Percentiles rank a stretch among this genome's conserved stretches.
phyloP scores from a whole-genome alignment of 805 yeast species.

The Teunomyces kruisii region DNA sequence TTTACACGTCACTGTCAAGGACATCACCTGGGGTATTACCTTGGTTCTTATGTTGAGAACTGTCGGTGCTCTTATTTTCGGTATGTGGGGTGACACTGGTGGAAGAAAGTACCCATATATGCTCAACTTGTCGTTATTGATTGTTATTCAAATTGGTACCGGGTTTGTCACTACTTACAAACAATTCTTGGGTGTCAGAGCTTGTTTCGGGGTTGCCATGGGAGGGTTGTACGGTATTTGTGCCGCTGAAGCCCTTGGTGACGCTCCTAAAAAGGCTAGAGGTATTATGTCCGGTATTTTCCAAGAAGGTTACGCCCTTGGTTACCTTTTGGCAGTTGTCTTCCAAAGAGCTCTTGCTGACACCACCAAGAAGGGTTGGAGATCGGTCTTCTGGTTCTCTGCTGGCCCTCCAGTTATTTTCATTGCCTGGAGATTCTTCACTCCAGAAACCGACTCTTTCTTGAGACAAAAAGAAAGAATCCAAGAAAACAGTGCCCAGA shows the following conservation, averaged over 20 bases:
- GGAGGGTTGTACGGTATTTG: conserved; percentile 71
- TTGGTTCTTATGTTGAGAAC: conserved; percentile 68
- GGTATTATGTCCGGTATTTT: conserved; percentile 66
- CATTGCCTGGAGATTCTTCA: conserved; percentile 53
- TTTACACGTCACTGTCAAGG: conserved; percentile 46
- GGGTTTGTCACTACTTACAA: conserved; percentile 57
- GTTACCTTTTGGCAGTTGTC: conserved; percentile 63
- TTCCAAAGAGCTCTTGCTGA: conserved; percentile 64
- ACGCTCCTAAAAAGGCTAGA: conserved; percentile 55
- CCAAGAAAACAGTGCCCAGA: conserved; percentile 10
- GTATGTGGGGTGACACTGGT: conserved; percentile 56
- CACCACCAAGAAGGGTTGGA: conserved; percentile 54
- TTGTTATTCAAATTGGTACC: conserved; percentile 59
- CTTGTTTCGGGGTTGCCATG: conserved; percentile 66
- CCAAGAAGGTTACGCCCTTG: conserved; percentile 80
- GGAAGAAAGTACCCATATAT: conserved; percentile 63
- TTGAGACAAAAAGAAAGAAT: conserved; percentile 31
- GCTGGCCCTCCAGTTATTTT: conserved; percentile 67
- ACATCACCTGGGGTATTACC: conserved; percentile 69
- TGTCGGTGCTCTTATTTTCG: conserved; percentile 64
- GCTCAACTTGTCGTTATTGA: conserved; percentile 44
- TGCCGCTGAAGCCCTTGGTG: conserved; percentile 66
- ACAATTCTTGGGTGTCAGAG: conserved; percentile 62
- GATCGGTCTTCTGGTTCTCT: conserved; percentile 67
- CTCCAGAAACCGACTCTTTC: conserved; percentile 64